Conservation (phyloP, 2,329 filamentous ascomycete species). For the Lachnellula arida region DNA sequence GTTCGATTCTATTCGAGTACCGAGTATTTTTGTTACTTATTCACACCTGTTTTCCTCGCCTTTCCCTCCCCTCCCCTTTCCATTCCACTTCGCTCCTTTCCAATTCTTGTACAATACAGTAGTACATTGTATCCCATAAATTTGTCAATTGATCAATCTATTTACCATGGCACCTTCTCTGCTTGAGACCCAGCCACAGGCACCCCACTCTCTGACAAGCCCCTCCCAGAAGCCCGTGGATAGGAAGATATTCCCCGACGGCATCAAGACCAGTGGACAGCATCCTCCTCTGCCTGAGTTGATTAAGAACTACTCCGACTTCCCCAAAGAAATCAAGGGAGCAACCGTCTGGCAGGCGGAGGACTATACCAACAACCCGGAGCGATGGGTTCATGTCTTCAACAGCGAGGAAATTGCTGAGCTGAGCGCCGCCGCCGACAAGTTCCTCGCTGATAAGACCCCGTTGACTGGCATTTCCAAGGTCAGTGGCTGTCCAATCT, state of each 20-base stretch:
- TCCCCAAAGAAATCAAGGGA: conserved; percentile 66
- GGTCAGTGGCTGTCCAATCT: conserved; percentile 30
- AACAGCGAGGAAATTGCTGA: conserved; percentile 62
- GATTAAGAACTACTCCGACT: conserved; percentile 62
- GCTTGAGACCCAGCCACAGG: conserved; percentile 16
- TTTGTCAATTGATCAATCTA: background rate
- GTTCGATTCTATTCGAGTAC: too few relatives aligned
- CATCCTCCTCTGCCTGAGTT: conserved; percentile 62
- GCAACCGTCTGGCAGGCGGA: conserved; percentile 65
- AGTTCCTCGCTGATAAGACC: conserved; percentile 59
- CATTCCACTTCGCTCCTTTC: background rate
- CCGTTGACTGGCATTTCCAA: conserved; percentile 69
- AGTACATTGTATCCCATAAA: background rate
- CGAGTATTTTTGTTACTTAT: too few relatives aligned
- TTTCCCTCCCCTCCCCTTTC: too few relatives aligned
- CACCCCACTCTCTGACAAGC: conserved; percentile 17
- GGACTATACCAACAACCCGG: conserved; percentile 30
- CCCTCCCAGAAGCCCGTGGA: conserved; percentile 18
- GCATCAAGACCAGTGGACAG: conserved; percentile 56
- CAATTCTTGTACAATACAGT: background rate
- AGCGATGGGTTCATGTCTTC: conserved; percentile 66
- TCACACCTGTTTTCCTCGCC: too few relatives aligned
- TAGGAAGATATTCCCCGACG: conserved; percentile 32
- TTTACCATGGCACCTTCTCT: conserved; percentile 19
- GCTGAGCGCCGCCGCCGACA: conserved; percentile 61